phyloP scores from a whole-genome alignment of 768 basidiomycete genomes.

The Lactarius hatsudake region DNA sequence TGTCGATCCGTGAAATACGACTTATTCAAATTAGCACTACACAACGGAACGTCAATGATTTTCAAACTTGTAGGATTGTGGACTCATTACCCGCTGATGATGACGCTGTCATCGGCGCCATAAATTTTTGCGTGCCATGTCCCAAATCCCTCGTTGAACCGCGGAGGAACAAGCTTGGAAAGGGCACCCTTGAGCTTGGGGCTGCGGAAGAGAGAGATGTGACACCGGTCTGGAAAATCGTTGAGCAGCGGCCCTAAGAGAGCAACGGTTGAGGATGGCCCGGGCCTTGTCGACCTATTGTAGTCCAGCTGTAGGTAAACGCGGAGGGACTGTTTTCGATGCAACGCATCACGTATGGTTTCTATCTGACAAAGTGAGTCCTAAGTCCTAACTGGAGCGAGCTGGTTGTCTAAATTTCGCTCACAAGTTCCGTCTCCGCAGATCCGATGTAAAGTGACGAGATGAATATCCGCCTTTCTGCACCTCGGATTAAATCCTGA shows the following conservation, averaged over 20 bases:
- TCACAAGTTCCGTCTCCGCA: slow-evolving; percentile 73
- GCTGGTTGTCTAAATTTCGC: slow-evolving; percentile 32
- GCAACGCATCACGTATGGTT: slow-evolving; percentile 59
- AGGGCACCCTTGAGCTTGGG: slow-evolving; percentile 77
- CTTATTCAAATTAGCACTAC: slow-evolving; percentile 86
- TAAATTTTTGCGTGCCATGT: slow-evolving; percentile 99
- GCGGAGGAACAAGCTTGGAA: slow-evolving; percentile 75
- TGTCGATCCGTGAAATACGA: slow-evolving; percentile 95
- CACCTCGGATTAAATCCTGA: slow-evolving; percentile 76
- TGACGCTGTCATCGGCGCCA: slow-evolving; percentile 86
- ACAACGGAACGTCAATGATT: slow-evolving; percentile 2
- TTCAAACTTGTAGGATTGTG: background rate
- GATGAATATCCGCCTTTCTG: slow-evolving; percentile 77
- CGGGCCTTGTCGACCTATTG: slow-evolving; percentile 73
- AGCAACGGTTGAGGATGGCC: slow-evolving; percentile 63
- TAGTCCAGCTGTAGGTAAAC: slow-evolving; percentile 77
- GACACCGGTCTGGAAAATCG: slow-evolving; percentile 69
- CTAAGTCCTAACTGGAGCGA: background rate
- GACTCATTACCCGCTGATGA: slow-evolving; percentile 83
- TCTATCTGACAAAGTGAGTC: slow-evolving; percentile 52
- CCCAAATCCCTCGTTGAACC: slow-evolving; percentile 98
- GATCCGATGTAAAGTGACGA: slow-evolving; percentile 89
- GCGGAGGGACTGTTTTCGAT: slow-evolving; percentile 55
- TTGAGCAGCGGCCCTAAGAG: slow-evolving; percentile 69
- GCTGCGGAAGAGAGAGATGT: slow-evolving; percentile 81